Evolutionary conservation across 306 rosid species (phyloP), one percentile per base, ranked within the genome.

Genomic region (Begonia loranthoides): DNA sequence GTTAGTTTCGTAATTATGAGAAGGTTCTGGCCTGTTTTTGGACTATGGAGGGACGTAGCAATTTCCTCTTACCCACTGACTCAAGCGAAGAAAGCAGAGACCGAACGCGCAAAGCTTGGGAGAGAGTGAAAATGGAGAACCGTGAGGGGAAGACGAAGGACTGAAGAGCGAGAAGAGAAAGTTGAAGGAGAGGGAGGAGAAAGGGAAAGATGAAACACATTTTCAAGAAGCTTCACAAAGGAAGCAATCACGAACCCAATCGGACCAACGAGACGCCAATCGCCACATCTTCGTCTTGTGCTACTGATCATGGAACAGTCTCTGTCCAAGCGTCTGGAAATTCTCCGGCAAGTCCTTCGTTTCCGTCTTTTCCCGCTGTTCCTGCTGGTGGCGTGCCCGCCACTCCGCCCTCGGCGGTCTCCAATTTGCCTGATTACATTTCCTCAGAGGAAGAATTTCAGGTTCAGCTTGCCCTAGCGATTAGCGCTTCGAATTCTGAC

Each of bases 191-290:
- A 34, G 53, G 15, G 34, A n/a, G 19, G 59, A 34, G 53, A 14
- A 21, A n/a, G 19, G 17, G 57, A 54, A 64, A 45, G 62, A 90
- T 90, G 99, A 90, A 78, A 63, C 80, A 80, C 86, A 86, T 90
- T 85, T 90, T 90, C 88, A 90, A 90, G 92, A 90, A 86, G 83
- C 94, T 90, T 76, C 95, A 86, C 44, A 74, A 73, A 55, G 97
- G 95, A 15, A 73, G 83, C 76, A 83, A 70, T 46, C 83, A 82
- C 74, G 95, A 85, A 49, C 79, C 81, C 22, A 69, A 62, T 69
- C 87, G 92, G 53, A 68, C 95, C 63, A 80, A 73, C 62, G 97
- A 90, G 34, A 57, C 22, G 43, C 49, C 77, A 7, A 47, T 70
- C 33, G 43, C 82, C 43, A 56, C 73, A 4, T 56, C 90, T 2